Evolutionary conservation across 139 green algal genomes (phyloP), one percentile per base, ranked within the genome.

Genomic region (Monoraphidium neglectum): DNA sequence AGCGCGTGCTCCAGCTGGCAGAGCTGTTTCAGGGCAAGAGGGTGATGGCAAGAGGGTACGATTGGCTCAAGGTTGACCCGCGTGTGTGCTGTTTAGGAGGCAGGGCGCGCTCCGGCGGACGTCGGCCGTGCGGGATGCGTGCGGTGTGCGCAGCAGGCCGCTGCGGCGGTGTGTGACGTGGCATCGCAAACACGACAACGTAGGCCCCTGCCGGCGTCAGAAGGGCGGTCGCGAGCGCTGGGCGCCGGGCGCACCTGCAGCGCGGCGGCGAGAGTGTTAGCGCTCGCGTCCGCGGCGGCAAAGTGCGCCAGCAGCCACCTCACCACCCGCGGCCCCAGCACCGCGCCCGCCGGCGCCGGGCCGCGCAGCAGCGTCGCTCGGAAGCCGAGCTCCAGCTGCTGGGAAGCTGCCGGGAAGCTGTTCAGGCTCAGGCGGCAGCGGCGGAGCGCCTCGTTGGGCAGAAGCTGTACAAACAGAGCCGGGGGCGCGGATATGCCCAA

Each of bases 261-360:
- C 4, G 59, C 28, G 4, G 57, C 30, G 30, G 68, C 60, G 28
- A 60, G 35, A 57, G 68, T 77, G 60, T 38, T 68, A n/a, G 72
- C 72, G 30, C 72, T 77, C 59, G 40, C 59, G 21, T 77, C 59
- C 1, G 38, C 57, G 32, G 61, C 57, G 40, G 32, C 59, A 43
- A 77, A 77, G 59, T 77, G 60, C 33, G 70, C 38, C 72, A 77
- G 43, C 32, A 77, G 72, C 72, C 72, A 77, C 21, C 16, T 6
- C 4, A 46, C 28, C 12, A 49, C 8, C 2, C 8, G 35, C 26
- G 72, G 72, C 18, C 72, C 72, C 43, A 77, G 60, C 43, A 77
- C 16, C 38, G 70, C 40, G n/a, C n/a, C n/a, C 10, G 16, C 23
- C 24, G 72, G 72, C 60, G 59, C 47, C 16, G 69, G 69, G 0